Base-by-base conservation (phyloP, 306 rosid genomes). In the Cucumis cinereus region DNA sequence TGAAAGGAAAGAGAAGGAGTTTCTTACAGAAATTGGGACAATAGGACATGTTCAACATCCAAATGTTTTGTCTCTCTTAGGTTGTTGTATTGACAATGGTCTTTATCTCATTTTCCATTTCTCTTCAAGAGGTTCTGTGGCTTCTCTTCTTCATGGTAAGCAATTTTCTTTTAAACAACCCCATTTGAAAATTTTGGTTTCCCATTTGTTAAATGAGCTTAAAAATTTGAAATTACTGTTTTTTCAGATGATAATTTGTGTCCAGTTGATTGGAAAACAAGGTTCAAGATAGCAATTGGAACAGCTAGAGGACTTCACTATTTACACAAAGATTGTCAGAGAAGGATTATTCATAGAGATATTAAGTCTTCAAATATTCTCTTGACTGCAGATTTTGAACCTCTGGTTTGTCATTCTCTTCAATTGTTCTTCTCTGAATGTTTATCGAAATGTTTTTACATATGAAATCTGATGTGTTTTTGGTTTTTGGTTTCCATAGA, bases 1-100 rank as follows among this genome's bases (percentile, higher is more conserved):
- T 73, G 99, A 92, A 70, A 86, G 99, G 57, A 94, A 90, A 72
- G 97, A 90, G 83, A 94, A 85, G 75, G 99, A 94, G 77, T 94
- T 94, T 35, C 78, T 94, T 72, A 92, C 90, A 56, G 99, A 94
- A 86, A 94, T 92, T 82, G 98, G 99, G 3, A 94, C 97, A 17
- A 86, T 94, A 26, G 97, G 99, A 33, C 99, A 94, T 78, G 99
- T 87, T 7, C 77, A 66, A 50, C 97, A 92, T 78, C 79, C 86
- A 20, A 93, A 93, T 77, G 93, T 93, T 0, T 43, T 90, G 78
- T 86, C 98, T 7, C 93, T 93, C 60, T 61, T 86, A 61, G 98
- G 97, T 6, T 93, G 96, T 75, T 93, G 98, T 66, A 85, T 91
- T 58, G 98, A 93, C 67, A 88, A 84, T 79, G 97, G 97, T 10